phyloP scores from a whole-genome alignment of 208 protist genomes.

The Leishmania lainsoni region DNA sequence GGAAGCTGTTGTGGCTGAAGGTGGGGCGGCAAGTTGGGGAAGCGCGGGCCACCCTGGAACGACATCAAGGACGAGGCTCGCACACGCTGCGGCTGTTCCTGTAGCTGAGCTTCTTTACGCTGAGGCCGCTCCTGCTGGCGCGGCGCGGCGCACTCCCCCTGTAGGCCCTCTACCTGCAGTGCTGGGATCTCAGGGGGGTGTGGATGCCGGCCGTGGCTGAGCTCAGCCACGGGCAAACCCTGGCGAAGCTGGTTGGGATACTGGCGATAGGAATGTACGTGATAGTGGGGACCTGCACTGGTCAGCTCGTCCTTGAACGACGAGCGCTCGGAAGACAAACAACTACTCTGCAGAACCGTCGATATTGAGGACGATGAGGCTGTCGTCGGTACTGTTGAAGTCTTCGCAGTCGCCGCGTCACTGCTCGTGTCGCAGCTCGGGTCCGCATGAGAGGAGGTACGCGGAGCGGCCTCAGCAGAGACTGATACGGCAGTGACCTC shows the following conservation, averaged over 20 bases:
- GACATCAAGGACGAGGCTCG: background rate
- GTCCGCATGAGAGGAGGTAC: background rate
- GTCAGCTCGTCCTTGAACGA: conserved; percentile 3
- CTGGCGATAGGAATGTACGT: background rate
- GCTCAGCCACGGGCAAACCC: background rate
- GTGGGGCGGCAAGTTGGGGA: conserved; percentile 12
- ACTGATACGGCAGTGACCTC: background rate
- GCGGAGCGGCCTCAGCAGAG: background rate
- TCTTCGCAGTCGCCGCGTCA: background rate
- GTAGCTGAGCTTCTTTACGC: background rate
- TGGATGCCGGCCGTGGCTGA: background rate
- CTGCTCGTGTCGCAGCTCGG: background rate
- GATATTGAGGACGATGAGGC: background rate
- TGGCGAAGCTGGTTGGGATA: background rate
- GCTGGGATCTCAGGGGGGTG: background rate
- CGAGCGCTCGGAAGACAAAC: conserved; percentile 2
- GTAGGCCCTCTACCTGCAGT: background rate
- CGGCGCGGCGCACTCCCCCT: background rate
- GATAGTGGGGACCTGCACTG: background rate
- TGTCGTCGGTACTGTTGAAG: background rate
- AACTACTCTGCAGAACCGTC: background rate
- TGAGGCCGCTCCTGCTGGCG: background rate
- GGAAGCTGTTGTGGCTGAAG: conserved; percentile 2
- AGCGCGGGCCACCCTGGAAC: background rate
- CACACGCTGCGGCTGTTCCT: background rate